phyloP scores from a whole-genome alignment of 257 asterid genomes.

The Penstemon davidsonii region DNA sequence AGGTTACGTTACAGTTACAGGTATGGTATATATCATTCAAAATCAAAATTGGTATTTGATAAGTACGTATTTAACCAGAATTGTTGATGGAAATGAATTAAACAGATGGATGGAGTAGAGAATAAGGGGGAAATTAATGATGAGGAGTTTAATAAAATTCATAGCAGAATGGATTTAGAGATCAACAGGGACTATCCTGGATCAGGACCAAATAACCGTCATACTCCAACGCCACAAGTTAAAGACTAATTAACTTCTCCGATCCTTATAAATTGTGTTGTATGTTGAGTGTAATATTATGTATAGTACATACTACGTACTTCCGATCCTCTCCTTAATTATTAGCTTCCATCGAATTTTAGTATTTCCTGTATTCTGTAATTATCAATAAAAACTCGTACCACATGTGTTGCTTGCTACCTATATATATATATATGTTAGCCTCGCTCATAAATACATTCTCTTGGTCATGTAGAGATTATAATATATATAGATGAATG shows the following conservation, averaged over 20 bases:
- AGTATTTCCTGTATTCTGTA: background rate
- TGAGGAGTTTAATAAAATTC: constrained; percentile 2
- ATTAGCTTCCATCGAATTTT: constrained; percentile 1
- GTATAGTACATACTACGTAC: constrained; percentile 5
- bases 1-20: constrained; percentile 25
- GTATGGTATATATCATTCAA: background rate
- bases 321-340: background rate
- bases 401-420: background rate
- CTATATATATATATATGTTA: no score
- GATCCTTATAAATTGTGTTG: background rate
- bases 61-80: no score
- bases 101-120: constrained; percentile 14
- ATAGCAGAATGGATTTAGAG: constrained; percentile 38
- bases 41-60: no score
- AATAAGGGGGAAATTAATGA: constrained; percentile 1
- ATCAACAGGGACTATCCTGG: constrained; percentile 42
- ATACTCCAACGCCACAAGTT: constrained; percentile 41
- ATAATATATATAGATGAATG: no score
- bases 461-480: no score
- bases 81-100: background rate
- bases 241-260: constrained; percentile 22
- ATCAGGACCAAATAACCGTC: constrained; percentile 46
- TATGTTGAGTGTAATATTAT: background rate
- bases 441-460: no score
- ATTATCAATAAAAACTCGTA: constrained; percentile 1